Conservation (phyloP, 805 yeast species). For the Saturnispora sekii region DNA sequence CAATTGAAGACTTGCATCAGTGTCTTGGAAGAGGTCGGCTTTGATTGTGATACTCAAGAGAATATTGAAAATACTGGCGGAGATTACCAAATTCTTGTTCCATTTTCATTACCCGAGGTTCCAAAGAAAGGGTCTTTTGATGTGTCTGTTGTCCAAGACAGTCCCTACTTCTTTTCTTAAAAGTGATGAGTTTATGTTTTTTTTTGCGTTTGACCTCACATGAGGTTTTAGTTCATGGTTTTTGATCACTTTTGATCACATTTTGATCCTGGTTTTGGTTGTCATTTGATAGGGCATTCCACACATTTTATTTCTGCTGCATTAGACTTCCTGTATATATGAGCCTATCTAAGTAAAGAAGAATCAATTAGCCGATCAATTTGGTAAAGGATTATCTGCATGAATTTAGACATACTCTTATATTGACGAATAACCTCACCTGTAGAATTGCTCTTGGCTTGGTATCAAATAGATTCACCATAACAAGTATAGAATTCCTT, state of each 20-base stretch:
- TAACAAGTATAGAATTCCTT: too few relatives aligned
- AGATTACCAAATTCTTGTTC: slow-evolving; percentile 43
- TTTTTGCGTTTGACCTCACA: neutral
- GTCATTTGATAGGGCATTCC: too few relatives aligned
- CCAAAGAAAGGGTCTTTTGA: slow-evolving; percentile 82
- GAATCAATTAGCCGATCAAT: too few relatives aligned
- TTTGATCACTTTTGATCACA: neutral
- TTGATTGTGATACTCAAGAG: slow-evolving; percentile 11
- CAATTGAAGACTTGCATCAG: slow-evolving; percentile 64
- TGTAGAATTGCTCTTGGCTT: too few relatives aligned
- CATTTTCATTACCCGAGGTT: slow-evolving; percentile 58
- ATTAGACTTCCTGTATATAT: too few relatives aligned
- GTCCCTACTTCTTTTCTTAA: slow-evolving; percentile 65
- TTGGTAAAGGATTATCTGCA: too few relatives aligned
- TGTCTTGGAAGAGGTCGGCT: slow-evolving; percentile 30
- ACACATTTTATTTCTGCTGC: too few relatives aligned
- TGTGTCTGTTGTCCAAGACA: slow-evolving; percentile 58
- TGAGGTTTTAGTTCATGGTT: neutral
- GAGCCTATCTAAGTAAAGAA: too few relatives aligned
- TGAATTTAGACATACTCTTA: too few relatives aligned
- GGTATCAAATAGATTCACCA: too few relatives aligned
- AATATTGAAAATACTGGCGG: slow-evolving; percentile 16
- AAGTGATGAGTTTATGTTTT: neutral
- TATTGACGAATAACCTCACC: too few relatives aligned
- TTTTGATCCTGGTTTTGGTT: too few relatives aligned